These are phyloP conservation scores for Penicillium pancosmium DNA, from an alignment of 495 filamentous ascomycete genomes.

Conservation along the genomic window DNA sequence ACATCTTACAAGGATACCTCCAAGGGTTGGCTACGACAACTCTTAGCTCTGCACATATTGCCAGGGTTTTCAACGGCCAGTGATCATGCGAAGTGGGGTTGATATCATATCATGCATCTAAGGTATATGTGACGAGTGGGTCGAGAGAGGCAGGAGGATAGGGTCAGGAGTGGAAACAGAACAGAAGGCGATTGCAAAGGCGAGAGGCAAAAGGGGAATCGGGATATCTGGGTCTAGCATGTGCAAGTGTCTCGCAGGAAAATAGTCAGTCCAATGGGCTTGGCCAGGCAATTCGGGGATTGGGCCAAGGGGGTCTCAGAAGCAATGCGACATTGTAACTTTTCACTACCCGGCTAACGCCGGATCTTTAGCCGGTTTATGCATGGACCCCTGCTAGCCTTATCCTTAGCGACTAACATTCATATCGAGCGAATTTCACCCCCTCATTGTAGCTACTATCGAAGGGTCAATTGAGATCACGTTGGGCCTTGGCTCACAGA, in stretches of 20 bases:
- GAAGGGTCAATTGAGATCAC: background rate
- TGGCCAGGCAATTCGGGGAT: constrained; percentile 13
- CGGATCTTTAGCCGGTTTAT: constrained; percentile 27
- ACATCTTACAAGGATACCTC: background rate
- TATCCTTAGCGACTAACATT: constrained; percentile 20
- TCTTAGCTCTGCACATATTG: background rate
- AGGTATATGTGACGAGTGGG: constrained; percentile 1
- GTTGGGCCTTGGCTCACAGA: background rate
- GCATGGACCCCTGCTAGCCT: constrained; percentile 19
- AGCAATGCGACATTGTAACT: constrained; percentile 37
- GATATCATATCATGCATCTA: constrained; percentile 25
- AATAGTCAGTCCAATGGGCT: constrained; percentile 12
- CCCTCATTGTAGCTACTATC: background rate
- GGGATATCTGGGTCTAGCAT: constrained; percentile 17
- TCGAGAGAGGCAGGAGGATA: background rate
- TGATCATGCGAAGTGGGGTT: constrained; percentile 24
- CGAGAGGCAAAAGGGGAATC: constrained; percentile 5
- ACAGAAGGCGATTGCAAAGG: background rate
- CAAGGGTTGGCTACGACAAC: background rate
- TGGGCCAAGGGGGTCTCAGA: constrained; percentile 7
- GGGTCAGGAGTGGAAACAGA: background rate
- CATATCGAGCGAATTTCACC: background rate
- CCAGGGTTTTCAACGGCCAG: background rate
- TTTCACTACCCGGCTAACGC: constrained; percentile 35
- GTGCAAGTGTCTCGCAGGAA: constrained; percentile 25